Evolutionary conservation across 495 filamentous ascomycete genomes (phyloP), one percentile per base, ranked within the genome.

Genomic region (Aspergillus diversus): DNA sequence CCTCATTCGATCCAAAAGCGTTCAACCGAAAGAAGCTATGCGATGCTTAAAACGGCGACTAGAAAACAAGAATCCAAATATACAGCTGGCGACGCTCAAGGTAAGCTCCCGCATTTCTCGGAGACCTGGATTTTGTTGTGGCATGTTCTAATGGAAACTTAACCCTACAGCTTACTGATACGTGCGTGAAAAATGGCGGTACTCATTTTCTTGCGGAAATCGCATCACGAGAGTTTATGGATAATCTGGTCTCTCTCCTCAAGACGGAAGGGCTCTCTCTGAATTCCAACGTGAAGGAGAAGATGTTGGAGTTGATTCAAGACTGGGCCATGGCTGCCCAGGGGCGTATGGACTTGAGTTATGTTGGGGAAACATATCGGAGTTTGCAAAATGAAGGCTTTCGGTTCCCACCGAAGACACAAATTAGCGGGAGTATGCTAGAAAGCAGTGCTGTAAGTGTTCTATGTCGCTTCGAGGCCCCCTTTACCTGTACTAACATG

Each of bases 111-210:
- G 9, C 8, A 13, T 34, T 31, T 21, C 13, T 47, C 21, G 34
- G 2, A 55, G 6, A 57, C 5, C 27, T 1, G n/a, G 16, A n/a
- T 17, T 49, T 49, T 21, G n/a, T 11, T 52, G 21, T 27, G 21
- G 21, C 66, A 16, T 59, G 37, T 37, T 47, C 67, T 70, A 46
- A 76, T 52, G 32, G 53, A 33, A 47, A 1, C 8, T 16, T 43
- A 55, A 33, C 5, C 31, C 61, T 69, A 52, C 50, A 87, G 88
- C 89, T 99, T 63, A 97, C 94, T 34, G 95, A 99, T 79, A 98
- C 95, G 6, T 98, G 95, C 71, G 94, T 98, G 34, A 99, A 99
- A 76, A 99, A 99, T 77, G 95, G 95, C 31, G 95, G 95, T 49
- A 86, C 89, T n/a, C 95, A 99, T 76, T 99, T 99, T 71, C 86